These are phyloP conservation scores for Penicillium cataractarum DNA, from an alignment of 495 filamentous ascomycete species.

Conservation along the genomic window DNA sequence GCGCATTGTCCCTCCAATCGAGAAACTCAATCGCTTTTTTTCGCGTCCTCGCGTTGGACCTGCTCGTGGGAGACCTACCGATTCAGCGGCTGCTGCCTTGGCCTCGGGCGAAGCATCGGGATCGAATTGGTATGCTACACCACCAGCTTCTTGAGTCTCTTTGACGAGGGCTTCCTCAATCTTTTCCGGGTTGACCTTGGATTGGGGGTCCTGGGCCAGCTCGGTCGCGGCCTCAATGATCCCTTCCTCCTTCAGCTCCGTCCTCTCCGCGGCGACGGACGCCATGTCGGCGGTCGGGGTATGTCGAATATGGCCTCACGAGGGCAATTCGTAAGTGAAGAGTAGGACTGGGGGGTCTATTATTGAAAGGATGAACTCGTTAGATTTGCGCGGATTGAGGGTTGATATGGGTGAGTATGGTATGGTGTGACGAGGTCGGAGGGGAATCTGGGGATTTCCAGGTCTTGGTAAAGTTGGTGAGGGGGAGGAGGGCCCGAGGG, in stretches of 20 bases:
- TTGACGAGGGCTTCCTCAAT: slow-evolving; percentile 71
- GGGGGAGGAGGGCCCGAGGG: not conserved
- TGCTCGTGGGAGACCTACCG: slow-evolving; percentile 72
- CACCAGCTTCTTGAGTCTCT: slow-evolving; percentile 75
- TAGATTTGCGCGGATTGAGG: not conserved
- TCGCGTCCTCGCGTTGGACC: not conserved
- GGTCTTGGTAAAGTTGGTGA: not conserved
- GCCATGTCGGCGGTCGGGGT: slow-evolving; percentile 39
- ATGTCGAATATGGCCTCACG: not conserved
- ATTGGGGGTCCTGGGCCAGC: slow-evolving; percentile 68
- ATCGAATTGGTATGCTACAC: slow-evolving; percentile 81
- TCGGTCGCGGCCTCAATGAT: slow-evolving; percentile 61
- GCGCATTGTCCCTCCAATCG: not conserved
- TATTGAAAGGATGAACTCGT: not conserved
- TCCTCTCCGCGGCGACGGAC: slow-evolving; percentile 39
- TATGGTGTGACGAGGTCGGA: not conserved
- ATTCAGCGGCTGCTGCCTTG: slow-evolving; percentile 77
- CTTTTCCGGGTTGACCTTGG: slow-evolving; percentile 66
- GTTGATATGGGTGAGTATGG: not conserved
- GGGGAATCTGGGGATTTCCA: not conserved
- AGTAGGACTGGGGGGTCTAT: slow-evolving; percentile 4
- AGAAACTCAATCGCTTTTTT: not conserved
- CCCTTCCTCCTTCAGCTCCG: slow-evolving; percentile 78
- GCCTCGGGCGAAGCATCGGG: slow-evolving; percentile 81
- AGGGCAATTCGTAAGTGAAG: not conserved